phyloP scores from a whole-genome alignment of 2,329 filamentous ascomycete genomes.

The Colletotrichum lindemuthianum region DNA sequence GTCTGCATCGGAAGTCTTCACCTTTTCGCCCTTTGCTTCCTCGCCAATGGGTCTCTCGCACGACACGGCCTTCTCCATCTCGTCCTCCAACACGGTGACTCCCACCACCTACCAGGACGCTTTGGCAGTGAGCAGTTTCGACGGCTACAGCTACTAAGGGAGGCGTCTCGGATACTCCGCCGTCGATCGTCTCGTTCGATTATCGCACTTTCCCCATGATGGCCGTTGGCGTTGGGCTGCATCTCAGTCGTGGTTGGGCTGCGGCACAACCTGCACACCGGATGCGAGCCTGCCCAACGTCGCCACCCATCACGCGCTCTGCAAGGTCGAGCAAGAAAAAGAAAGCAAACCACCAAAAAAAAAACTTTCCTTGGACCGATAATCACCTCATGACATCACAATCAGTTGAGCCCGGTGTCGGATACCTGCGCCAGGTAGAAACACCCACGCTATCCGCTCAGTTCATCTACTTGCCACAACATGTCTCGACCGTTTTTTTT shows the following conservation, averaged over 20 bases:
- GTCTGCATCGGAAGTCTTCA: conserved; percentile 28
- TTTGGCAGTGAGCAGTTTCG: conserved; percentile 17
- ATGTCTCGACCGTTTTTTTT: conserved; percentile 1
- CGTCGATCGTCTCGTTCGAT: not conserved
- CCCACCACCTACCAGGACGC: conserved; percentile 30
- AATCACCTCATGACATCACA: conserved; percentile 28
- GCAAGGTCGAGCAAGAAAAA: conserved; percentile 14
- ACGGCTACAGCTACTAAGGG: conserved; percentile 23
- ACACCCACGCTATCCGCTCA: conserved; percentile 6
- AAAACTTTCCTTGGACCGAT: conserved; percentile 1
- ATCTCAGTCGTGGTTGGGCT: conserved; percentile 31
- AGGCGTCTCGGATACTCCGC: conserved; percentile 11
- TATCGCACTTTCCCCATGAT: conserved; percentile 11
- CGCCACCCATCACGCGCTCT: conserved; percentile 18
- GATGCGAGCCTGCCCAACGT: conserved; percentile 29
- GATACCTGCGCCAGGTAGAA: conserved; percentile 16
- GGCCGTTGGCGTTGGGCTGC: conserved; percentile 21
- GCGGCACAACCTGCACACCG: conserved; percentile 8
- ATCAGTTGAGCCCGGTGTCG: not conserved
- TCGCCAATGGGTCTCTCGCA: conserved; percentile 33
- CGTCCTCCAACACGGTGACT: conserved; percentile 34
- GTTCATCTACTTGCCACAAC: not conserved
- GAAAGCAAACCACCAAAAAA: not conserved
- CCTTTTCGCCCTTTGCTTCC: conserved; percentile 27
- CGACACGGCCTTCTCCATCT: conserved; percentile 35